Conservation (phyloP, 768 basidiomycete genomes). For the Russula griseocarnosa region DNA sequence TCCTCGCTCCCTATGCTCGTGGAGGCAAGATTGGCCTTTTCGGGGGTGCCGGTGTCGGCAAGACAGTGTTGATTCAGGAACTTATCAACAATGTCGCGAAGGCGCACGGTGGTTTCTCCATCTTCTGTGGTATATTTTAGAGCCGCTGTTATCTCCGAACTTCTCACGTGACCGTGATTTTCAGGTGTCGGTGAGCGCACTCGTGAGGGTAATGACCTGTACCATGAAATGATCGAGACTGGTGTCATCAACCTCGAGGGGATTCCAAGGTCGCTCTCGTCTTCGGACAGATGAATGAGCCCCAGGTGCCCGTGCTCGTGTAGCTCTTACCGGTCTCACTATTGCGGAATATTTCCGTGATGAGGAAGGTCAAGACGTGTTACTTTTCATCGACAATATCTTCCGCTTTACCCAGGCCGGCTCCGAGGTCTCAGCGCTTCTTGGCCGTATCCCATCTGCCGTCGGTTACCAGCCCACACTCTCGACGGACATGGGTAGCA, state of each 20-base stretch:
- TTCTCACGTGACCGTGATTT: constrained; percentile 10
- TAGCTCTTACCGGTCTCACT: constrained; percentile 97
- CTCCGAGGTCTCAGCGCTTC: constrained; percentile 99
- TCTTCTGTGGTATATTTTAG: constrained; percentile 76
- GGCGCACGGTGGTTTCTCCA: constrained; percentile 99
- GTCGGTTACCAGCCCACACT: constrained; percentile 99
- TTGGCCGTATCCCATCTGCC: constrained; percentile 99
- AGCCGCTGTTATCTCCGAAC: background rate
- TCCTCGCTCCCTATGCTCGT: constrained; percentile 98
- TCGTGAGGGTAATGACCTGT: constrained; percentile 99
- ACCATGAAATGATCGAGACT: constrained; percentile 99
- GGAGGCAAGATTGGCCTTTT: constrained; percentile 99
- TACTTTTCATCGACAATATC: constrained; percentile 99
- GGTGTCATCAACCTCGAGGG: constrained; percentile 99
- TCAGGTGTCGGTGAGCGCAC: constrained; percentile 99
- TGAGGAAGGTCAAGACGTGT: constrained; percentile 99
- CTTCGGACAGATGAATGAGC: constrained; percentile 99
- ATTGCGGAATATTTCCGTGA: constrained; percentile 99
- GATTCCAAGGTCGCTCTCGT: constrained; percentile 99
- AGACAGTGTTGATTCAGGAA: constrained; percentile 99
- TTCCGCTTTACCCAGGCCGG: constrained; percentile 99
- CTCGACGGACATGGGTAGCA: constrained; percentile 99
- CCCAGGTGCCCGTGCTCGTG: constrained; percentile 99
- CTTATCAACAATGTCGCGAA: constrained; percentile 99
- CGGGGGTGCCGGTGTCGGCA: constrained; percentile 99